Conservation (phyloP, 495 filamentous ascomycete species). For the Gamarada debralockiae region DNA sequence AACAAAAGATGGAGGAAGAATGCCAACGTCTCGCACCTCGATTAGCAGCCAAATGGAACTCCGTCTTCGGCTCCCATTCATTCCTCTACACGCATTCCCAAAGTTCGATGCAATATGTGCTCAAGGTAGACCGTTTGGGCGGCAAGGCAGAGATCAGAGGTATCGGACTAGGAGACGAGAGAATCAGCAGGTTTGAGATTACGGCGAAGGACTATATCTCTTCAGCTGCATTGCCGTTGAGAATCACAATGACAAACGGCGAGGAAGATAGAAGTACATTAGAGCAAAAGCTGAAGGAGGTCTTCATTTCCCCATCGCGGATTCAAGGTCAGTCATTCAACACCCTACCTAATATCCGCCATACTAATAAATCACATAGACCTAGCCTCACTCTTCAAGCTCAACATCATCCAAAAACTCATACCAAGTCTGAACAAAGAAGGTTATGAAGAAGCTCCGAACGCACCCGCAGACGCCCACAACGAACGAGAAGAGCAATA, state of each 20-base stretch:
- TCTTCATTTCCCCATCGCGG: slow-evolving; percentile 70
- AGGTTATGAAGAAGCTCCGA: slow-evolving; percentile 28
- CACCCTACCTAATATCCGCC: not conserved
- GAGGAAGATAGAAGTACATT: slow-evolving; percentile 39
- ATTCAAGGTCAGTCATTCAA: slow-evolving; percentile 33
- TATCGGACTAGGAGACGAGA: slow-evolving; percentile 73
- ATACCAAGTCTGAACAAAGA: slow-evolving; percentile 27
- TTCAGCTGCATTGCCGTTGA: slow-evolving; percentile 40
- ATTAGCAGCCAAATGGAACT: slow-evolving; percentile 80
- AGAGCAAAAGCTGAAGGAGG: slow-evolving; percentile 47
- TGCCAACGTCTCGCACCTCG: slow-evolving; percentile 41
- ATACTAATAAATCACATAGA: slow-evolving; percentile 18
- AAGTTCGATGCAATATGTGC: slow-evolving; percentile 77
- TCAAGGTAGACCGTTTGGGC: slow-evolving; percentile 80
- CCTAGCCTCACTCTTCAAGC: slow-evolving; percentile 24
- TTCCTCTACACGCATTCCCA: slow-evolving; percentile 91
- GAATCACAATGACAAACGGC: slow-evolving; percentile 36
- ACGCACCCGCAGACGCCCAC: slow-evolving; percentile 24
- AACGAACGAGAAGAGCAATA: slow-evolving; percentile 26
- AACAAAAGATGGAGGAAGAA: slow-evolving; percentile 55
- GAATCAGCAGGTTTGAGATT: slow-evolving; percentile 73
- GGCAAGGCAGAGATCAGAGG: slow-evolving; percentile 79
- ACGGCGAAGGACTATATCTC: slow-evolving; percentile 72
- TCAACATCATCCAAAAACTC: slow-evolving; percentile 24
- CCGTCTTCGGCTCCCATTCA: slow-evolving; percentile 56